Conservation (phyloP, 768 basidiomycete genomes). For the Trametes cinnabarina region DNA sequence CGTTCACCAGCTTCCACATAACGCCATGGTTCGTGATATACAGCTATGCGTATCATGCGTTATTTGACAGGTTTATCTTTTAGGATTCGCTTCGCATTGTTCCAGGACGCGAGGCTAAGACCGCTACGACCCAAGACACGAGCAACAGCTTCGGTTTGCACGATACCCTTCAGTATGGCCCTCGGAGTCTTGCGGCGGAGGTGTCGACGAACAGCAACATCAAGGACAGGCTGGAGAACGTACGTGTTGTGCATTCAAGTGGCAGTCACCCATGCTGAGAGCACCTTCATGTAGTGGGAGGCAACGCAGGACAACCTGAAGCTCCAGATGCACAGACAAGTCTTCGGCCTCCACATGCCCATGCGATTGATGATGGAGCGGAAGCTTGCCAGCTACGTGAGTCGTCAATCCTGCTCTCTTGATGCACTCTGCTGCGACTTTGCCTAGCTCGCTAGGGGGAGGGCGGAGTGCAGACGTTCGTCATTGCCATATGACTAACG, state of each 20-base stretch:
- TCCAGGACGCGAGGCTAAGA: conserved; percentile 52
- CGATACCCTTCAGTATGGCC: conserved; percentile 84
- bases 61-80: neutral
- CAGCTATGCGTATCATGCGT: too few species aligned
- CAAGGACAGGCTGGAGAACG: conserved; percentile 74
- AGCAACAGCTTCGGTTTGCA: conserved; percentile 80
- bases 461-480: neutral
- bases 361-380: conserved; percentile 93
- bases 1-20: neutral
- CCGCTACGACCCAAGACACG: conserved; percentile 65
- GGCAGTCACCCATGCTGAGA: too few species aligned
- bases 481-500: neutral
- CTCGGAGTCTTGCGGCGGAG: conserved; percentile 76
- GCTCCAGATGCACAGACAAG: conserved; percentile 78
- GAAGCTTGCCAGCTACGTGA: conserved; percentile 73
- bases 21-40: neutral
- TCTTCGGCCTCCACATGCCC: conserved; percentile 86
- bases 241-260: too few species aligned
- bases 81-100: conserved; percentile 62
- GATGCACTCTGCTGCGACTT: neutral
- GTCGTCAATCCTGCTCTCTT: conserved; percentile 25
- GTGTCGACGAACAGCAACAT: conserved; percentile 59
- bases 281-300: conserved; percentile 90
- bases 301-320: conserved; percentile 86
- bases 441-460: too few species aligned